These are phyloP conservation scores for Achlya hypogyna DNA, from an alignment of 352 stramenopile genomes.

Conservation along the genomic window DNA sequence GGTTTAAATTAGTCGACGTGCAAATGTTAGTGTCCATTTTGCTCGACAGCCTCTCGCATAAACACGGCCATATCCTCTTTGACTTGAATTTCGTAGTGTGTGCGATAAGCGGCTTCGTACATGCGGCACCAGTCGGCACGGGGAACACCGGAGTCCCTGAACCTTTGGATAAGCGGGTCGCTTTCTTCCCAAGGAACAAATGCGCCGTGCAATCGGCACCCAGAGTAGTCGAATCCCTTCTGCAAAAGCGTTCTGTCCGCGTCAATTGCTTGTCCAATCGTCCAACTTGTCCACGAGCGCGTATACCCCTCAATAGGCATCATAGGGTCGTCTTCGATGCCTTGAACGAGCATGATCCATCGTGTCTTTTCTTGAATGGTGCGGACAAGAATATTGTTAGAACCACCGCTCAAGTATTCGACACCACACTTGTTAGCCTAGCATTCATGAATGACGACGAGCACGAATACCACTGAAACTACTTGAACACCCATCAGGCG, in stretches of 20 bases:
- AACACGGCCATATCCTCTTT: background rate
- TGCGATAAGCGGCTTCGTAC: background rate
- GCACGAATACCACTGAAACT: no score
- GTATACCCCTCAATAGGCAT: background rate
- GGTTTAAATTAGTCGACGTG: background rate
- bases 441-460: no score
- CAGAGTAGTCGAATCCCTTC: background rate
- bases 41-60: no score
- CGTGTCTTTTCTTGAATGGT: background rate
- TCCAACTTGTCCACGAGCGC: background rate
- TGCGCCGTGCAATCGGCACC: background rate
- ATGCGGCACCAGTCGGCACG: background rate
- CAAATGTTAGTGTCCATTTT: no score
- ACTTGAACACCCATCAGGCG: no score
- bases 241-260: background rate
- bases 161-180: background rate
- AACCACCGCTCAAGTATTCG: no score
- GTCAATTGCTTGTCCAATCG: background rate
- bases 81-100: background rate
- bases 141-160: background rate
- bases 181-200: background rate
- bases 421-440: no score
- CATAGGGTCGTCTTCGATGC: background rate
- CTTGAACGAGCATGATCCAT: background rate
- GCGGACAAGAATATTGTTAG: background rate